These are phyloP conservation scores for Epichloe sibirici DNA, from an alignment of 2,329 filamentous ascomycete genomes.

Conservation along the genomic window DNA sequence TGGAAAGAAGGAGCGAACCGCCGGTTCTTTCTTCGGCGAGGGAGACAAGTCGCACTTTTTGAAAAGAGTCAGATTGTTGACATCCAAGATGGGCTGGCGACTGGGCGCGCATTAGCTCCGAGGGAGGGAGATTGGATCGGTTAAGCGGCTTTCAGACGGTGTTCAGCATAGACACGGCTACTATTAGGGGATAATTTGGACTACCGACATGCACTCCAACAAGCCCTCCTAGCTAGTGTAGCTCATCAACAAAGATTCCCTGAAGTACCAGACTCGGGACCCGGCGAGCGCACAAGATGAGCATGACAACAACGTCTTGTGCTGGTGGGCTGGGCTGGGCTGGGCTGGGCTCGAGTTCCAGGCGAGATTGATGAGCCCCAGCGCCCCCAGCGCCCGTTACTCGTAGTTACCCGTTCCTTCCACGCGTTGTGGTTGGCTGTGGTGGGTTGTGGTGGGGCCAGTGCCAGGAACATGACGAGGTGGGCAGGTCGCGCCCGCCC, in stretches of 20 bases:
- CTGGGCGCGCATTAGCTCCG: neutral
- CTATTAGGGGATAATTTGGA: neutral
- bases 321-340: too few relatives aligned
- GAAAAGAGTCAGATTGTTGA: neutral
- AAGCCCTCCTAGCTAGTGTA: neutral
- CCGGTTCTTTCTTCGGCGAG: neutral
- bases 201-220: neutral
- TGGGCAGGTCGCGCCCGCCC: neutral
- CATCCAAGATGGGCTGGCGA: neutral
- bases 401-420: too few relatives aligned
- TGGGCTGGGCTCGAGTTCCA: neutral
- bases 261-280: neutral
- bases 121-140: conserved; percentile 6
- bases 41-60: neutral
- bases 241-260: too few relatives aligned
- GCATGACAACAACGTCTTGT: neutral
- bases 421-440: too few relatives aligned
- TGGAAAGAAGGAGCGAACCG: neutral
- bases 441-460: neutral
- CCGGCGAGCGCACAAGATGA: neutral
- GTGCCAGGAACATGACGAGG: neutral
- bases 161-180: conserved; percentile 1
- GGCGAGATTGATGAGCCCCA: neutral
- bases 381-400: too few relatives aligned
- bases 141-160: neutral